phyloP scores from a whole-genome alignment of 2,329 filamentous ascomycete genomes.

The Chaetothyriales sp. region DNA sequence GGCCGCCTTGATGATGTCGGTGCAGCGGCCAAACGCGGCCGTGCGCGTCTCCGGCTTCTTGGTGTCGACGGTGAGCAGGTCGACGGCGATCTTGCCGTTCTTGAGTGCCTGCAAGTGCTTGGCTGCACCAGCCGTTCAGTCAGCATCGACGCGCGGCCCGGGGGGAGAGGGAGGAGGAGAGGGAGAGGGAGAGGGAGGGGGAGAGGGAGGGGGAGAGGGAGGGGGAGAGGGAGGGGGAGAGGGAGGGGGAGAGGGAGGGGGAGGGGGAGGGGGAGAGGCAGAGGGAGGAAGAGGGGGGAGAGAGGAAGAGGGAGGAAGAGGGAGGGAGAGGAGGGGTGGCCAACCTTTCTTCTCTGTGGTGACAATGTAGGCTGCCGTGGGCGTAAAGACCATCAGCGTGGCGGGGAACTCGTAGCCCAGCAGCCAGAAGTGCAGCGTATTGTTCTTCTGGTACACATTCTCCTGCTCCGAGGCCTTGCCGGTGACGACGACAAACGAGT shows the following conservation, averaged over 20 bases:
- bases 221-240: too few relatives aligned
- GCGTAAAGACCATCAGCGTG: slow-evolving; percentile 82
- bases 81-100: slow-evolving; percentile 79
- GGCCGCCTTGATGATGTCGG: slow-evolving; percentile 73
- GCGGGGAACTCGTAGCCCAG: slow-evolving; percentile 97
- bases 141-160: neutral
- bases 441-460: slow-evolving; percentile 84
- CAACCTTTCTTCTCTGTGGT: slow-evolving; percentile 95
- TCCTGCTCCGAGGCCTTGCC: slow-evolving; percentile 78
- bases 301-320: too few relatives aligned
- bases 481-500: slow-evolving; percentile 79
- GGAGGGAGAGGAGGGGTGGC: too few relatives aligned
- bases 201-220: too few relatives aligned
- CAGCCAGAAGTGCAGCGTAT: slow-evolving; percentile 74
- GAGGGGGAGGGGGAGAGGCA: too few relatives aligned
- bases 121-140: slow-evolving; percentile 38
- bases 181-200: too few relatives aligned
- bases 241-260: too few relatives aligned
- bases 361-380: slow-evolving; percentile 77
- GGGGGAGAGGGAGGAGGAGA: too few relatives aligned
- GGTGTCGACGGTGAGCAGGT: slow-evolving; percentile 68
- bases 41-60: slow-evolving; percentile 87
- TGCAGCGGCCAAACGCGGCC: slow-evolving; percentile 72
- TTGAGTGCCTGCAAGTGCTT: slow-evolving; percentile 88
- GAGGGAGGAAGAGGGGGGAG: too few relatives aligned